Percentiles rank a stretch among this genome's conserved stretches.
These are phyloP conservation scores for Volvox africanus DNA, from an alignment of 139 green algal genomes.

Conservation along the genomic window DNA sequence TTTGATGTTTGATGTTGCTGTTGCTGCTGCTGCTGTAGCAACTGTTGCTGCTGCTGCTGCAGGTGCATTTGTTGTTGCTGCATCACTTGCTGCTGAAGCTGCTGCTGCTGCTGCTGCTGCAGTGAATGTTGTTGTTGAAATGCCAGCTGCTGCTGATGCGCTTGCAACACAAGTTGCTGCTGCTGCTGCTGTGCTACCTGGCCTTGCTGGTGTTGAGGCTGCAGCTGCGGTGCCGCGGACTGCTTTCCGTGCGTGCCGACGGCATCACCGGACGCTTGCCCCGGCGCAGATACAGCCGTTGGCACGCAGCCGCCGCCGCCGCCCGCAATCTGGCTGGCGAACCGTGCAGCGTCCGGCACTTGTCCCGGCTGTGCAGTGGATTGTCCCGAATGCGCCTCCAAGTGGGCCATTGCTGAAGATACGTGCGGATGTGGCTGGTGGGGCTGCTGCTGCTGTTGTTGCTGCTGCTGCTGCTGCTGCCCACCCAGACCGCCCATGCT, in stretches of 20 bases:
- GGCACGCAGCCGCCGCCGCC: not conserved
- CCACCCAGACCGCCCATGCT: no score
- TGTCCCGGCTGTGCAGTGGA: not conserved
- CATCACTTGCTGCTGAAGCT: not conserved
- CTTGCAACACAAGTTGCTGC: not conserved
- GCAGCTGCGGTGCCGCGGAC: not conserved
- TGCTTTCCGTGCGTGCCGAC: not conserved
- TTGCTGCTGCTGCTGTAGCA: not conserved
- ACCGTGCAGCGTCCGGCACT: not conserved
- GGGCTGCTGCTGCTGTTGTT: not conserved
- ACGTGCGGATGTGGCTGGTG: not conserved
- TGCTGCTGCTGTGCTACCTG: not conserved
- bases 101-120: not conserved
- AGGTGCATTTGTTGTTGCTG: not conserved
- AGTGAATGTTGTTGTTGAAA: not conserved
- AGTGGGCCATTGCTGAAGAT: not conserved
- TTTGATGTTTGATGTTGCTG: no score
- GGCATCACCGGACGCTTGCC: not conserved
- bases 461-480: not conserved
- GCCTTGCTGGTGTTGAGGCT: constrained; percentile 9
- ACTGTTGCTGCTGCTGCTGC: constrained; percentile 35
- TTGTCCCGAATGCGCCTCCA: not conserved
- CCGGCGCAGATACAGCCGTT: not conserved
- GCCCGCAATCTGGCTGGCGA: no score
- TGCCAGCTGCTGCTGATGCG: not conserved